Conservation (phyloP, 495 filamentous ascomycete species). For the Penicillium steckii region DNA sequence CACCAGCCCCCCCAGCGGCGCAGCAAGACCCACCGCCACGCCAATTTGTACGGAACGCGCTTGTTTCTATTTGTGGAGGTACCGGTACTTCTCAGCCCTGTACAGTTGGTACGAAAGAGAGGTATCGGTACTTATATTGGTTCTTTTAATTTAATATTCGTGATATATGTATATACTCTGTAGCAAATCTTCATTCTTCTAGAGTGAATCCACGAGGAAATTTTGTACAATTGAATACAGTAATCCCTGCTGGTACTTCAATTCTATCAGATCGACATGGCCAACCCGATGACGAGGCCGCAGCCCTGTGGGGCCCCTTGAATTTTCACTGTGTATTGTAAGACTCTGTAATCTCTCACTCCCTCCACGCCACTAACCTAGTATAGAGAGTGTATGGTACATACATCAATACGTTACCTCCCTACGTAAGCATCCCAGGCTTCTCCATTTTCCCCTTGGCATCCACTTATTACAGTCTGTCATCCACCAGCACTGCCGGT, state of each 20-base stretch:
- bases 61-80: conserved; percentile 27
- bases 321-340: conserved; percentile 5
- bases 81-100: not conserved
- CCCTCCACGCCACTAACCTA: not conserved
- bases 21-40: conserved; percentile 17
- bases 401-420: not conserved
- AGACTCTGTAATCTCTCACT: too few species aligned
- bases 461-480: not conserved
- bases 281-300: conserved; percentile 20
- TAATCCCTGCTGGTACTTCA: conserved; percentile 16
- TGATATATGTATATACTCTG: too few species aligned
- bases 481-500: not conserved
- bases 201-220: too few species aligned
- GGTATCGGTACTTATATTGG: too few species aligned
- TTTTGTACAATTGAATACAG: conserved; percentile 10
- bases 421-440: conserved; percentile 11
- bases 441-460: conserved; percentile 21
- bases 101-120: too few species aligned
- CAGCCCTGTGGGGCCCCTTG: conserved; percentile 23
- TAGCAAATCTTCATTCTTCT: too few species aligned
- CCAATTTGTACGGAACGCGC: conserved; percentile 1
- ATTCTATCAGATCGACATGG: too few species aligned
- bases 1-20: not conserved
- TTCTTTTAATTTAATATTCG: too few species aligned
- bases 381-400: too few species aligned